These are phyloP conservation scores for Suillus placidus DNA, from an alignment of 768 basidiomycete species.

Conservation along the genomic window DNA sequence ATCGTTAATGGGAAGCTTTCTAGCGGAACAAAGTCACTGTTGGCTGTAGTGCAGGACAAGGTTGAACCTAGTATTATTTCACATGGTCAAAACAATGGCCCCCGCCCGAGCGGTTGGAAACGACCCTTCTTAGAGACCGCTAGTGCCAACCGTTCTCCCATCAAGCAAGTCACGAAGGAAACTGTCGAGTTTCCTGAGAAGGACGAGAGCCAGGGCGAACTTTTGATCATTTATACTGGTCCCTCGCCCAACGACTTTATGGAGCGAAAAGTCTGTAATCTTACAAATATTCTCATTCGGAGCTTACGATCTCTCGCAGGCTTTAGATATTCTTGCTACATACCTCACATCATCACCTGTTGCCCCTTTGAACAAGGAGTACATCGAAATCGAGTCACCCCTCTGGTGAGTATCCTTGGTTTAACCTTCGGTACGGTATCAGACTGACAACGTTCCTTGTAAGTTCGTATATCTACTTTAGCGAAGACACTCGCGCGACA, in stretches of 20 bases:
- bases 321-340: slow-evolving; percentile 80
- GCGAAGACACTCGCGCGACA: slow-evolving; percentile 74
- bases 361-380: slow-evolving; percentile 87
- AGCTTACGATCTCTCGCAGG: slow-evolving; percentile 42
- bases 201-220: slow-evolving; percentile 93
- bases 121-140: slow-evolving; percentile 91
- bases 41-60: slow-evolving; percentile 78
- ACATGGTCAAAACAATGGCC: slow-evolving; percentile 73
- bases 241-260: slow-evolving; percentile 73
- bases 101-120: slow-evolving; percentile 81
- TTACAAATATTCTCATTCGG: slow-evolving; percentile 5
- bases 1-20: slow-evolving; percentile 88
- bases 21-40: slow-evolving; percentile 70
- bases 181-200: slow-evolving; percentile 93
- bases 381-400: slow-evolving; percentile 88
- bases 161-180: slow-evolving; percentile 57
- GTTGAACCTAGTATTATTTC: slow-evolving; percentile 81
- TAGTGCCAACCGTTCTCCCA: slow-evolving; percentile 62
- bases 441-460: slow-evolving; percentile 10
- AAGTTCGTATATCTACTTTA: slow-evolving; percentile 86
- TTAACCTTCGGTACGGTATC: neutral
- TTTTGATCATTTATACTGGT: slow-evolving; percentile 77
- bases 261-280: slow-evolving; percentile 59
- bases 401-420: slow-evolving; percentile 60
- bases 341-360: slow-evolving; percentile 88